Conservation (phyloP, 768 basidiomycete genomes). For the Gloeopeniophorella convolvens region DNA sequence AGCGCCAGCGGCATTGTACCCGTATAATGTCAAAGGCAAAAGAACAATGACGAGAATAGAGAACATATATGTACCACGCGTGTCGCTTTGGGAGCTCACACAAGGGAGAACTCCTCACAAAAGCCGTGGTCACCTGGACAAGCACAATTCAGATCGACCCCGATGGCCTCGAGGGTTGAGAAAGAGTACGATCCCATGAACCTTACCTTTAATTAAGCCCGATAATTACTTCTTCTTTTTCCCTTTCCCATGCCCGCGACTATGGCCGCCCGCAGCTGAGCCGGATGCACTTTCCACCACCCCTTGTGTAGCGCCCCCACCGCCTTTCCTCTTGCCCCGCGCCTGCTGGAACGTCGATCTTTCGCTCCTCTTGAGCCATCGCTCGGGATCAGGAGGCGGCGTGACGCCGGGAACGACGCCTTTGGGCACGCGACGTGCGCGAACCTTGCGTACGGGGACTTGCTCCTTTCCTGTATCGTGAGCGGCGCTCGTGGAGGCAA, state of each 20-base stretch:
- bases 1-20: no score
- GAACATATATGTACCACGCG: constrained; percentile 13
- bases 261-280: constrained; percentile 28
- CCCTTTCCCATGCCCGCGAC: constrained; percentile 41
- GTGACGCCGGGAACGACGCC: constrained; percentile 76
- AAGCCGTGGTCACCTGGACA: constrained; percentile 11
- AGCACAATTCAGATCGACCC: constrained; percentile 18
- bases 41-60: constrained; percentile 7
- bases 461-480: constrained; percentile 30
- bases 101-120: constrained; percentile 5
- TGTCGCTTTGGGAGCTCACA: constrained; percentile 8
- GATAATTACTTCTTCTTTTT: constrained; percentile 75
- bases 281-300: constrained; percentile 33
- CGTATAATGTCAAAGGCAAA: no score
- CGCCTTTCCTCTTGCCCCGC: constrained; percentile 47
- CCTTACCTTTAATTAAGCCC: no score
- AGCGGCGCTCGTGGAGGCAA: constrained; percentile 28
- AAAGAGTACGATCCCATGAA: constrained; percentile 2
- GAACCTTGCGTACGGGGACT: constrained; percentile 37
- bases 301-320: constrained; percentile 69
- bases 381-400: constrained; percentile 77
- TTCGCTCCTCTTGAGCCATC: constrained; percentile 86
- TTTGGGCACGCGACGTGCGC: constrained; percentile 62
- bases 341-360: constrained; percentile 48
- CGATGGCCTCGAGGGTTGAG: constrained; percentile 15